Evolutionary conservation across 73 alveolate genomes (phyloP).

Genomic region (Breviolum minutum): DNA sequence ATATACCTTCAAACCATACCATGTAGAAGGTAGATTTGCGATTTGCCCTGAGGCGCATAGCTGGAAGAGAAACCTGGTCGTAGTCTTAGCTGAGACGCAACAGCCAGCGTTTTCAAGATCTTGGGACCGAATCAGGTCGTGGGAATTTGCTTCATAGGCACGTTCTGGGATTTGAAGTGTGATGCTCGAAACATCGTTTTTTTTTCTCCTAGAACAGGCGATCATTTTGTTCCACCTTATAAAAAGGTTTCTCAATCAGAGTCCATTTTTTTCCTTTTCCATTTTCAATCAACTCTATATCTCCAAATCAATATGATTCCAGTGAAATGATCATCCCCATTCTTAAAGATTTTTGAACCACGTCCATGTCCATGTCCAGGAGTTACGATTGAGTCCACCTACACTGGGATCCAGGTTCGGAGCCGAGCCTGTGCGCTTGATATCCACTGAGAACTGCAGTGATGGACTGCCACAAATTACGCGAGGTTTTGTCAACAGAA

Average conservation of each 20-base stretch:
- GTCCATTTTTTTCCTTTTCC: background rate
- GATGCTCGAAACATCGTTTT: no score
- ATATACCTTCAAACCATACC: no score
- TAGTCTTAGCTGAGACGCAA: no score
- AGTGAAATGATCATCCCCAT: background rate
- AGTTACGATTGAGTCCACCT: conserved; percentile 70
- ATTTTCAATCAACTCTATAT: background rate
- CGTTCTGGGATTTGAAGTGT: background rate
- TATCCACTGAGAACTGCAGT: background rate
- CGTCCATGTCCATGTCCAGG: background rate
- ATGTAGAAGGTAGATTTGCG: no score
- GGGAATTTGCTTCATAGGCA: conserved; percentile 64
- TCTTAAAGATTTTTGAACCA: background rate
- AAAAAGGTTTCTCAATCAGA: no score
- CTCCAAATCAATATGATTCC: background rate
- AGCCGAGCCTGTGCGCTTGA: background rate
- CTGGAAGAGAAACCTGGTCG: conserved; percentile 67
- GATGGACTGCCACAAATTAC: background rate
- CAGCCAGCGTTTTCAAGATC: background rate
- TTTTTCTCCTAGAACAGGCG: no score
- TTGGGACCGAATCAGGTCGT: background rate
- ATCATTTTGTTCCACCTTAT: no score
- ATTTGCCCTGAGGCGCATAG: conserved; percentile 28
- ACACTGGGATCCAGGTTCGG: conserved; percentile 50
- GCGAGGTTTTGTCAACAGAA: conserved; percentile 38